Base-by-base conservation (phyloP, 768 basidiomycete species). In the Boletus sp. region DNA sequence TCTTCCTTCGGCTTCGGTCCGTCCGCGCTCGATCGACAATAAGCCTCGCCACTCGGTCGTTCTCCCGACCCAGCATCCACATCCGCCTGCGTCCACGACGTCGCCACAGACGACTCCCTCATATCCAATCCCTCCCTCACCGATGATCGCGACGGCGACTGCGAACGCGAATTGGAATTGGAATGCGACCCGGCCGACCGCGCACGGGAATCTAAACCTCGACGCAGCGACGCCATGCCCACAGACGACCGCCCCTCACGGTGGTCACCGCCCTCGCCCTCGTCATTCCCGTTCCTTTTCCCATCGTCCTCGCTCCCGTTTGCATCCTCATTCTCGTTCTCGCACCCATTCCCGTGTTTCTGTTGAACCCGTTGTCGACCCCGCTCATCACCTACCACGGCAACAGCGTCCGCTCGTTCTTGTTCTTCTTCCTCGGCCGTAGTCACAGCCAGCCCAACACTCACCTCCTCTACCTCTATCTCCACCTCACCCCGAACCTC, bases 31-130 rank as follows among this genome's bases (percentile, higher is more conserved):
- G 41, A 48, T 40, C 62, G 54, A 41, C 43, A 54, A 2, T 11
- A 33, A 0, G 2, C 42, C 17, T 43, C 57, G 5, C n/a, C 46
- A 27, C 42, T 34, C 45, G 46, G 46, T 34, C 38, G 47, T 1
- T 42, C 43, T 21, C 35, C 51, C 8, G 37, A 48, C 17, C 39
- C 19, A 35, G 38, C 48, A 19, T 23, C 34, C 27, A 32, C 56
- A 11, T 69, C 68, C 46, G 39, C 49, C 29, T 55, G 59, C 38
- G 56, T 60, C 68, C 68, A 69, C 49, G 68, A 71, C 38, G 68
- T 69, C 40, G 65, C 65, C 29, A 35, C 39, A 19, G 68, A 71
- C 41, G 66, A 70, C 15, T 51, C 41, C 6, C 44, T 56, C 53
- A 55, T 56, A 13, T 32, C 64, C 38, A 59, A 43, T 17, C 35